Evolutionary conservation across 257 asterid genomes (phyloP).

Genomic region (Cordia subcordata): DNA sequence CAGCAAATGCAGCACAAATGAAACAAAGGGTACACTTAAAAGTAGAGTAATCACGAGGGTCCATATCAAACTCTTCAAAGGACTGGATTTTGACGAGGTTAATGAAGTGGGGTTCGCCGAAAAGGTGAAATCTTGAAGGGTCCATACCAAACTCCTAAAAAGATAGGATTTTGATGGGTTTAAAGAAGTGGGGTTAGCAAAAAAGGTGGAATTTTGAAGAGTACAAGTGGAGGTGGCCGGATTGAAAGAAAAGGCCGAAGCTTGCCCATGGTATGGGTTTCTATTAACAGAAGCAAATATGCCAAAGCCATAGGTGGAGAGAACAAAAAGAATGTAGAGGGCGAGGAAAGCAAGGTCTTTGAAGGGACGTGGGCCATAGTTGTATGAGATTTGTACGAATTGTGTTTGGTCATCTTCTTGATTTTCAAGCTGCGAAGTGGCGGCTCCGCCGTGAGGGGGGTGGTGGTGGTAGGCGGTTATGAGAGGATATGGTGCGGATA

Average conservation of each 20-base stretch:
- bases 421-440: constrained; percentile 23
- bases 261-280: constrained; percentile 56
- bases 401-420: constrained; percentile 51
- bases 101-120: constrained; percentile 22
- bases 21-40: constrained; percentile 53
- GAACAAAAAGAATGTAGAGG: constrained; percentile 54
- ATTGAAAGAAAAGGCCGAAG: constrained; percentile 50
- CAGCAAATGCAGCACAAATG: constrained; percentile 62
- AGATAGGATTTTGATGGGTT: constrained; percentile 32
- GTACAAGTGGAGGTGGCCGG: constrained; percentile 54
- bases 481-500: constrained; percentile 18
- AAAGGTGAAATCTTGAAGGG: constrained; percentile 16
- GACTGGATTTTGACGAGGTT: constrained; percentile 28
- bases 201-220: constrained; percentile 22
- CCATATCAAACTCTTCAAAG: constrained; percentile 71
- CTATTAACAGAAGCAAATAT: constrained; percentile 67
- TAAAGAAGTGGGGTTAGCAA: constrained; percentile 12
- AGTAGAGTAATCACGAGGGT: constrained; percentile 66
- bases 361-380: constrained; percentile 57
- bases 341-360: constrained; percentile 68
- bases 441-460: constrained; percentile 37
- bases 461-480: constrained; percentile 21
- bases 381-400: constrained; percentile 90
- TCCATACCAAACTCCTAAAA: constrained; percentile 66
- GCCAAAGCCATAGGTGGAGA: constrained; percentile 70